Conservation (phyloP, 1,284 basidiomycete species). For the Naganishia sp. region DNA sequence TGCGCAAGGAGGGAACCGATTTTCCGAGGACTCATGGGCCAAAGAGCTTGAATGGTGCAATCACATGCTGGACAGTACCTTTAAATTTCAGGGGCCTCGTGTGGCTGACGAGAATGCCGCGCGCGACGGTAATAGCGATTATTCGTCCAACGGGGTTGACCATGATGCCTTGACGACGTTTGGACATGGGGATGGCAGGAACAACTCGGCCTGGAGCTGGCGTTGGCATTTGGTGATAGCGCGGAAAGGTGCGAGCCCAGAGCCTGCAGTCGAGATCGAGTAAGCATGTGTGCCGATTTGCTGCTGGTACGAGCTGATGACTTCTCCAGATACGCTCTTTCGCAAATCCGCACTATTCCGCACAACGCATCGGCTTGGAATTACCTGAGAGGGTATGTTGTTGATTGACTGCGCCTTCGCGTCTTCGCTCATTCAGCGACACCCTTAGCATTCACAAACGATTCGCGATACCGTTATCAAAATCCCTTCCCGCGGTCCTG, state of each 20-base stretch:
- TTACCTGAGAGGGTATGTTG: slow-evolving; percentile 70
- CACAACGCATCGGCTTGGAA: slow-evolving; percentile 95
- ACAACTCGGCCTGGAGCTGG: slow-evolving; percentile 99
- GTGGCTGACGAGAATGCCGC: slow-evolving; percentile 4
- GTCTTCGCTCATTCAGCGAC: background rate
- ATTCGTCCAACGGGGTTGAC: background rate
- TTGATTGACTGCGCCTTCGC: background rate
- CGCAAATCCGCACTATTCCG: slow-evolving; percentile 78
- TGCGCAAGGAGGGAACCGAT: slow-evolving; percentile 29
- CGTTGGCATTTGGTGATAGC: slow-evolving; percentile 89
- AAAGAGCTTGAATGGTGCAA: slow-evolving; percentile 78
- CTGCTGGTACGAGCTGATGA: slow-evolving; percentile 49
- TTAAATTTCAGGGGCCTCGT: slow-evolving; percentile 7
- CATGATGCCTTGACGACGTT: slow-evolving; percentile 15
- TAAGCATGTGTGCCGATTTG: slow-evolving; percentile 54
- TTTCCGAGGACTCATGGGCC: slow-evolving; percentile 63
- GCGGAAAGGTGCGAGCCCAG: slow-evolving; percentile 61
- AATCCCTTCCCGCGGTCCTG: slow-evolving; percentile 63
- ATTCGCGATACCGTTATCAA: slow-evolving; percentile 58
- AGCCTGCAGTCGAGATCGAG: slow-evolving; percentile 68
- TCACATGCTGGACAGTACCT: slow-evolving; percentile 61
- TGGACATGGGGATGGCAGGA: slow-evolving; percentile 69
- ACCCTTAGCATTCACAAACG: slow-evolving; percentile 59
- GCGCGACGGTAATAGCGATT: slow-evolving; percentile 18
- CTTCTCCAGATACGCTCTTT: slow-evolving; percentile 61